Evolutionary conservation across 2,329 filamentous ascomycete species (phyloP), one percentile per base, ranked within the genome.

Genomic region (Dryadomyces quercivorus): DNA sequence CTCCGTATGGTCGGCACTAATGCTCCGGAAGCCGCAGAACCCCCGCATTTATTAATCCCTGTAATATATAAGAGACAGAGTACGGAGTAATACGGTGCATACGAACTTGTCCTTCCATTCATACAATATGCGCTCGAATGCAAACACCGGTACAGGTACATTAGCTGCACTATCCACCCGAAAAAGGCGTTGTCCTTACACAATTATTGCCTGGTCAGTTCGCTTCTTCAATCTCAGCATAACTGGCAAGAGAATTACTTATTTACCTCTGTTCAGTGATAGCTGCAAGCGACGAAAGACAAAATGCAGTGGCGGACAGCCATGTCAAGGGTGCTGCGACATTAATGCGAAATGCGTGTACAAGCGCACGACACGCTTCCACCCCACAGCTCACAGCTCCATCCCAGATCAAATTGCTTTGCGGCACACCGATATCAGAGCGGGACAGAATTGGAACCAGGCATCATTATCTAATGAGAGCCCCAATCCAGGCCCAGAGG

Each of bases 241-340:
- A 13, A 10, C 8, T 10, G 36, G 9, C 13, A 36, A 21, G 38
- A 22, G 26, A 13, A 38, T 34, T 13, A 2, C 18, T 12, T 18
- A 10, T 31, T 31, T 31, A 31, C 26, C 15, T 42, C 8, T 3
- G 12, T 8, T 13, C 13, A 52, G 50, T n/a, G 50, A 52, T 12
- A 52, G 20, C 22, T 52, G 50, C 42, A 52, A 52, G n/a, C 31
- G 50, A 20, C 36, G 50, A 8, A 52, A 52, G 12, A 52, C 42
- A 12, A 52, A 52, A 45, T 52, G 50, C 50, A 52, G 40, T 12
- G 50, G 50, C 16, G 42, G 34, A 9, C 38, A 22, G 3, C 50
- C 50, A 15, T 52, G 50, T 21, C 20, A 34, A 12, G 15, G 42
- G n/a, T 52, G 50, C 22, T 8, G 42, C 10, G 22, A 34, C 2